A percentile compares a stretch with the other conserved stretches of the same genome.
These are phyloP conservation scores for Psilocybe azurescens DNA, from an alignment of 768 basidiomycete species.

Conservation along the genomic window DNA sequence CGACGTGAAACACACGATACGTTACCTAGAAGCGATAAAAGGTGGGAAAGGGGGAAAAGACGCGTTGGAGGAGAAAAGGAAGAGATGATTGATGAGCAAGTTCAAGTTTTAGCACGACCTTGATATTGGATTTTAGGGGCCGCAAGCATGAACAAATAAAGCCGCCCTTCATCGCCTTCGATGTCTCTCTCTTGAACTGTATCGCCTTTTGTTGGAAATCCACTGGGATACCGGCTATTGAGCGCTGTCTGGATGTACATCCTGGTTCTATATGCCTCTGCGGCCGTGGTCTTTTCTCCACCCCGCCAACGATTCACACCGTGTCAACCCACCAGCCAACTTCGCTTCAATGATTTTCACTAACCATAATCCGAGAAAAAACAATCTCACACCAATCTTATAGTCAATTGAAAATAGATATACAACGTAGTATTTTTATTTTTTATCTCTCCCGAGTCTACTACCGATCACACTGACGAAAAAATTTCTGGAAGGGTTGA, in stretches of 20 bases:
- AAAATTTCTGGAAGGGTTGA: neutral
- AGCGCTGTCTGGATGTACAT: conserved; percentile 5
- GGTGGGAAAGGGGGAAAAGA: conserved; percentile 23
- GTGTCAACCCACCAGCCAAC: too few relatives aligned
- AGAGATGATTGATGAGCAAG: conserved; percentile 18
- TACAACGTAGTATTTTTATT: neutral
- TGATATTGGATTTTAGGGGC: conserved; percentile 21
- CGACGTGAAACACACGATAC: neutral
- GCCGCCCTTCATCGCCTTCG: conserved; percentile 18
- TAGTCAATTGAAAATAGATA: neutral
- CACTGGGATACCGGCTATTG: conserved; percentile 1
- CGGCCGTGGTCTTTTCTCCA: neutral
- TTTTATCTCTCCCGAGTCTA: neutral
- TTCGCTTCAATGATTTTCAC: neutral
- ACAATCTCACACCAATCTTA: neutral
- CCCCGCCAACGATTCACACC: too few relatives aligned
- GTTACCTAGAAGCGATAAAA: conserved; percentile 20
- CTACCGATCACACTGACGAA: neutral
- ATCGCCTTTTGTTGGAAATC: conserved; percentile 16
- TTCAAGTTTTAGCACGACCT: conserved; percentile 22
- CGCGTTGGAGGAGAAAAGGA: conserved; percentile 25
- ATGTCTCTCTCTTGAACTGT: conserved; percentile 8
- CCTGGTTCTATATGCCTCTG: neutral
- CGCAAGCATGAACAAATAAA: conserved; percentile 37
- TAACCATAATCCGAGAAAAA: neutral